Evolutionary conservation across 192 early-diverging fungal species (phyloP).

Genomic region (Funneliformis mosseae): DNA sequence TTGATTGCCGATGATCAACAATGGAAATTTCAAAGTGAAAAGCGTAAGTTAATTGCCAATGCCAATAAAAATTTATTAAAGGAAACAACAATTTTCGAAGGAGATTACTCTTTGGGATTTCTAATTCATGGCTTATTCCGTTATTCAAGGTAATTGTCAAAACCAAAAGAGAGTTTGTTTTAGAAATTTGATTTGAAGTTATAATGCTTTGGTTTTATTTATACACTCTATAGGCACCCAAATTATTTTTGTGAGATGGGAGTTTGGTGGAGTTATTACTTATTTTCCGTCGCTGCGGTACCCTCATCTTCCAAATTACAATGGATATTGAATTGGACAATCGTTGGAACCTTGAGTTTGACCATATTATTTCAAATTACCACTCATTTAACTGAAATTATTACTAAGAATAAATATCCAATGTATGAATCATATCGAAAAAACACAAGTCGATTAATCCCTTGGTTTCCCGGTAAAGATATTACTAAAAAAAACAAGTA

Average conservation of each 20-base stretch:
- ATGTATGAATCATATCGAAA: background rate
- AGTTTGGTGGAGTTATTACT: constrained; percentile 63
- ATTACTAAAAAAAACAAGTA: background rate
- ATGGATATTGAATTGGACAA: constrained; percentile 46
- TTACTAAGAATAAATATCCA: constrained; percentile 36
- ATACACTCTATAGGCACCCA: constrained; percentile 60
- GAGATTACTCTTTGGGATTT: constrained; percentile 68
- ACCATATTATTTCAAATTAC: constrained; percentile 71
- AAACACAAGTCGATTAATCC: constrained; percentile 13
- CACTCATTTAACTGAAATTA: constrained; percentile 62
- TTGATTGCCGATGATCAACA: constrained; percentile 82
- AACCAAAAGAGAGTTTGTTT: background rate
- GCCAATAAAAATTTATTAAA: constrained; percentile 30
- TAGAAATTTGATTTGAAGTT: background rate
- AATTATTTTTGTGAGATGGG: constrained; percentile 83
- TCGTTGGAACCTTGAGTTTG: constrained; percentile 56
- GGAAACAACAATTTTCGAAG: background rate
- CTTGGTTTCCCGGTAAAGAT: constrained; percentile 6
- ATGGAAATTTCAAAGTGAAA: constrained; percentile 67
- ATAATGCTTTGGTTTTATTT: no score
- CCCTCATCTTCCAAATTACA: constrained; percentile 32
- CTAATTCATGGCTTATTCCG: constrained; percentile 71
- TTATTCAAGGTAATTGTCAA: constrained; percentile 44
- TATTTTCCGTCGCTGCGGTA: constrained; percentile 57
- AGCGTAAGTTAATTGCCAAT: constrained; percentile 45